Conservation (phyloP, 2,329 filamentous ascomycete species). For the Elsinoe fawcettii region DNA sequence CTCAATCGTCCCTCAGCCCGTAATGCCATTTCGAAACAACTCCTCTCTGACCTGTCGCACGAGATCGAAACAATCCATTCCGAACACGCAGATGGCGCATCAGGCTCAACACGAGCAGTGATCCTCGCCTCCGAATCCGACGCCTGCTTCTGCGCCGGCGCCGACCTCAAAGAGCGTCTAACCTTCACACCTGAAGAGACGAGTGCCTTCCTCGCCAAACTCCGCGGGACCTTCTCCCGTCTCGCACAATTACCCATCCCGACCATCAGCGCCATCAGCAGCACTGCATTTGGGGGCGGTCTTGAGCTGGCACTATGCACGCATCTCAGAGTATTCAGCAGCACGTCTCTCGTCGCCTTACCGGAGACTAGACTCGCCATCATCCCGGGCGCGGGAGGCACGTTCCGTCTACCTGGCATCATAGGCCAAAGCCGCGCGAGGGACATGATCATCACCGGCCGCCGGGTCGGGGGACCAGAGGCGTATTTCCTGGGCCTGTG, state of each 20-base stretch:
- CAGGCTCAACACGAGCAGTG: slow-evolving; percentile 64
- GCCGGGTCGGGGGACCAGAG: slow-evolving; percentile 74
- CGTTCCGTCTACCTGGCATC: slow-evolving; percentile 73
- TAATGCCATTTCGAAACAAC: slow-evolving; percentile 78
- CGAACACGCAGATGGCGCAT: slow-evolving; percentile 41
- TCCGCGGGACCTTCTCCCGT: slow-evolving; percentile 66
- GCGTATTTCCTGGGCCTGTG: slow-evolving; percentile 87
- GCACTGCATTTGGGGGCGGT: slow-evolving; percentile 81
- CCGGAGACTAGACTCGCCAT: slow-evolving; percentile 92
- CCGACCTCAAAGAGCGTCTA: slow-evolving; percentile 82
- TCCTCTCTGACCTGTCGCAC: slow-evolving; percentile 63
- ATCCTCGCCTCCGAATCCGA: slow-evolving; percentile 82
- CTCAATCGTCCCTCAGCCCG: slow-evolving; percentile 77
- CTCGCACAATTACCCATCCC: slow-evolving; percentile 75
- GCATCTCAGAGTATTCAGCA: slow-evolving; percentile 78
- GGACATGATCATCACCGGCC: slow-evolving; percentile 82
- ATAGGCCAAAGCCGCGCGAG: slow-evolving; percentile 76
- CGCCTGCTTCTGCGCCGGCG: slow-evolving; percentile 83
- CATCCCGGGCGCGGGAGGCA: slow-evolving; percentile 89
- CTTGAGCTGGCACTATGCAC: slow-evolving; percentile 88
- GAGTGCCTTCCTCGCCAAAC: slow-evolving; percentile 63
- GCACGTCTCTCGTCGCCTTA: slow-evolving; percentile 68
- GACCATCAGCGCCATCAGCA: slow-evolving; percentile 81
- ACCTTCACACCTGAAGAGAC: slow-evolving; percentile 76
- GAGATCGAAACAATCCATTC: slow-evolving; percentile 64